Conservation (phyloP, 495 filamentous ascomycete species). For the Gamarada debralockiae region DNA sequence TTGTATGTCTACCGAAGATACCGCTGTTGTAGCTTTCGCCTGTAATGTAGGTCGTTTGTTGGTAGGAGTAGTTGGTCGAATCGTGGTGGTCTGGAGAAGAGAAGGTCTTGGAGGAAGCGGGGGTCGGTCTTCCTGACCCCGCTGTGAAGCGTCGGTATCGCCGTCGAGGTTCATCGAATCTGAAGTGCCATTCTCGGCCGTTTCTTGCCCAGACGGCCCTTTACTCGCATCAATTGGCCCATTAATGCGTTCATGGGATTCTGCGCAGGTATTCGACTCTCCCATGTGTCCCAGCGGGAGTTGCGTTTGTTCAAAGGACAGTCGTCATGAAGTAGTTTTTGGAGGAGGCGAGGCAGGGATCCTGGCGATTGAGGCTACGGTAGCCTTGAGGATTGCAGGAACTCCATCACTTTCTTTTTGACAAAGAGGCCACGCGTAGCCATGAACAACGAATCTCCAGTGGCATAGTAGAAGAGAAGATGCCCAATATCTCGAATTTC, state of each 20-base stretch:
- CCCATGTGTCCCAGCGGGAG: too few species aligned
- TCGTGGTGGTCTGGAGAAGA: constrained; percentile 19
- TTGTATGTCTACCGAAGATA: constrained; percentile 74
- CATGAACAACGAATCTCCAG: not conserved
- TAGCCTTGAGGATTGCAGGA: constrained; percentile 1
- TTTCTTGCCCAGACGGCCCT: not conserved
- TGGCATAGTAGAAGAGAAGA: constrained; percentile 2
- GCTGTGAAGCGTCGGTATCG: not conserved
- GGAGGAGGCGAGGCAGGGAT: not conserved
- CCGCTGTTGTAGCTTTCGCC: constrained; percentile 75
- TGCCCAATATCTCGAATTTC: constrained; percentile 4
- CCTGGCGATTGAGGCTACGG: constrained; percentile 1
- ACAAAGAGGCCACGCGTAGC: constrained; percentile 4
- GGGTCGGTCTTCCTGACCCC: constrained; percentile 42
- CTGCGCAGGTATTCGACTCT: too few species aligned
- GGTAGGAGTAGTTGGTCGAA: constrained; percentile 16
- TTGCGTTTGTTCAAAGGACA: too few species aligned
- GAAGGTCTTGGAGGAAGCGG: constrained; percentile 69
- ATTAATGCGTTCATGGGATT: too few species aligned
- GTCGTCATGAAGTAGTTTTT: too few species aligned
- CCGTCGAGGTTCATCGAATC: not conserved
- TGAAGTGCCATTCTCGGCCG: not conserved
- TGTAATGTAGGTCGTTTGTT: constrained; percentile 46
- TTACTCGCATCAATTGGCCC: too few species aligned
- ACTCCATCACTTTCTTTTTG: not conserved